Conservation (phyloP, 2,329 filamentous ascomycete species). For the Colletotrichum agaves region DNA sequence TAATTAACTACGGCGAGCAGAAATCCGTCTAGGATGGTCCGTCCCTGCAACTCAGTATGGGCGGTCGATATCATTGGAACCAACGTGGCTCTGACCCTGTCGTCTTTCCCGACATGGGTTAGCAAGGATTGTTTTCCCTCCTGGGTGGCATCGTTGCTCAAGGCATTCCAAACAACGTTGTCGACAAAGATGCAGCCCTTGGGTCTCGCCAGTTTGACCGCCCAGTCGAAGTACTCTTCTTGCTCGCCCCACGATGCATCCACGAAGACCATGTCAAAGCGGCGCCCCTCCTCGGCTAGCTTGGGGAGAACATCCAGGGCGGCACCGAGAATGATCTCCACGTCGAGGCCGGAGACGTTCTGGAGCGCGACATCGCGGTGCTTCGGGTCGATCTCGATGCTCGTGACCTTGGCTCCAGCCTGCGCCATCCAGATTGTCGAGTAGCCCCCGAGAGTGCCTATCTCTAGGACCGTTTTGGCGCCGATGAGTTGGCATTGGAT, state of each 20-base stretch:
- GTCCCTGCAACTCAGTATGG: neutral
- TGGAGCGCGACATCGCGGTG: slow-evolving; percentile 57
- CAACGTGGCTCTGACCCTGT: slow-evolving; percentile 42
- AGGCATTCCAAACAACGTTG: slow-evolving; percentile 56
- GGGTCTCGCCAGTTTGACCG: slow-evolving; percentile 52
- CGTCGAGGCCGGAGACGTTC: slow-evolving; percentile 55
- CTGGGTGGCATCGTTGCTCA: slow-evolving; percentile 8
- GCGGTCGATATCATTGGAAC: slow-evolving; percentile 38
- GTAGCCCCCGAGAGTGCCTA: slow-evolving; percentile 67
- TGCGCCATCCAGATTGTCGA: slow-evolving; percentile 63
- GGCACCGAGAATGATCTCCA: slow-evolving; percentile 57
- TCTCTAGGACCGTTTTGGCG: slow-evolving; percentile 58
- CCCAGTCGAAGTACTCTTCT: slow-evolving; percentile 59
- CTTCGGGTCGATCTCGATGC: slow-evolving; percentile 59
- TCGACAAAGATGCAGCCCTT: slow-evolving; percentile 59
- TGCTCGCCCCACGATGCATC: slow-evolving; percentile 64
- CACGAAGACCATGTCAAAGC: slow-evolving; percentile 63
- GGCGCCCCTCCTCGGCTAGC: slow-evolving; percentile 52
- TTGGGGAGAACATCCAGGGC: slow-evolving; percentile 52
- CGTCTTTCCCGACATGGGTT: slow-evolving; percentile 40
- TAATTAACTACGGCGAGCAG: slow-evolving; percentile 2
- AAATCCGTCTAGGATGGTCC: neutral
- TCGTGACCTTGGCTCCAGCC: slow-evolving; percentile 56
- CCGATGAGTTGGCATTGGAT: slow-evolving; percentile 50
- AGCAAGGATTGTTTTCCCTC: slow-evolving; percentile 38